Conservation (phyloP, 176 grass and related monocot species). For the Carex littledalei region DNA sequence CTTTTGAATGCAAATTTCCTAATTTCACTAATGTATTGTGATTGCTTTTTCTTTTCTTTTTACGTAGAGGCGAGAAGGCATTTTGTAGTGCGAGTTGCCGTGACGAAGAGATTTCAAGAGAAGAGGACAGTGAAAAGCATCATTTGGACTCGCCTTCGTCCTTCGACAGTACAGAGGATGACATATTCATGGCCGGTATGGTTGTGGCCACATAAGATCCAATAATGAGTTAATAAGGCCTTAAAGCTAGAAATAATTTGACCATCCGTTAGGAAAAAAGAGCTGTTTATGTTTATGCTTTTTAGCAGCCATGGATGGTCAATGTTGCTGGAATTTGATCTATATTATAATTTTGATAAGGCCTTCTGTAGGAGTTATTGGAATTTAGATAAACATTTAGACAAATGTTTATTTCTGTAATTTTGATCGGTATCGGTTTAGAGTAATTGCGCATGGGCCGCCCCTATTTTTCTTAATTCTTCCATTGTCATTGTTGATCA, state of each 20-base stretch:
- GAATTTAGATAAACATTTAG: conserved; percentile 13
- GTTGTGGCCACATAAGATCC: conserved; percentile 47
- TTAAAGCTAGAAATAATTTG: conserved; percentile 30
- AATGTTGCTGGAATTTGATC: conserved; percentile 12
- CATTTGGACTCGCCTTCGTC: conserved; percentile 33
- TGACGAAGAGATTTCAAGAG: conserved; percentile 60
- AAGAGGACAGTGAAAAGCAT: conserved; percentile 58
- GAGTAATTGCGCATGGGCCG: background rate
- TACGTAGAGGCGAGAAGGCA: conserved; percentile 70
- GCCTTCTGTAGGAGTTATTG: conserved; percentile 19
- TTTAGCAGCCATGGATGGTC: conserved; percentile 47
- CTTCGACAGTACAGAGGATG: conserved; percentile 42
- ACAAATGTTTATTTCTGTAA: conserved; percentile 13
- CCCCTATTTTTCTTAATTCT: background rate
- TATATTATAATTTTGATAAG: conserved; percentile 18
- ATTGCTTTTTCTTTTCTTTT: background rate
- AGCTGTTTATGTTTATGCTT: conserved; percentile 33
- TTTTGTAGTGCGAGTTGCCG: conserved; percentile 74
- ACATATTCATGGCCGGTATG: conserved; percentile 82
- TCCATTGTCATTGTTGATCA: background rate
- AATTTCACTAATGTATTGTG: background rate
- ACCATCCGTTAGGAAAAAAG: conserved; percentile 37
- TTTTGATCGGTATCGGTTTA: background rate
- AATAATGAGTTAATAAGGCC: conserved; percentile 21
- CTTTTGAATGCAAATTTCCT: background rate